These are phyloP conservation scores for Lactarius hengduanensis DNA, from an alignment of 768 basidiomycete genomes.

Conservation along the genomic window DNA sequence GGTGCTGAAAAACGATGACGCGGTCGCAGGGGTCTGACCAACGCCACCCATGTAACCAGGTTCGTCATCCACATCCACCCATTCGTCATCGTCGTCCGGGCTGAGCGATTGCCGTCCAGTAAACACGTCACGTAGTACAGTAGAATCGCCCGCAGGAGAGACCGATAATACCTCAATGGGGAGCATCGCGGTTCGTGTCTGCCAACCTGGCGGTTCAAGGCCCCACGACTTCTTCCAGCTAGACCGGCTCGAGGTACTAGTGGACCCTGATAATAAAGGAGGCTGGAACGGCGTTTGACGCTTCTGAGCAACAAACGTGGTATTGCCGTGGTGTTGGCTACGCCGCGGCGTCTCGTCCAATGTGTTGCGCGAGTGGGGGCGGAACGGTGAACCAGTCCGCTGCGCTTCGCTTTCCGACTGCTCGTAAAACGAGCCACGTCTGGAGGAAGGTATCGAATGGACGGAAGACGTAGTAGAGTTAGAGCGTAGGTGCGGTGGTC, in stretches of 20 bases:
- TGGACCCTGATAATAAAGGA: conserved; percentile 44
- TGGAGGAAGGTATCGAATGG: conserved; percentile 72
- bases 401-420: conserved; percentile 64
- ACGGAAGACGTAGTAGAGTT: conserved; percentile 77
- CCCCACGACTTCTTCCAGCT: conserved; percentile 94
- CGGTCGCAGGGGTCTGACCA: conserved; percentile 48
- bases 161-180: conserved; percentile 80
- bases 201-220: conserved; percentile 83
- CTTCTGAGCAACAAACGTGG: conserved; percentile 82
- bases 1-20: conserved; percentile 12
- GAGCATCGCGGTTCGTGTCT: conserved; percentile 56
- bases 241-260: conserved; percentile 54
- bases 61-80: conserved; percentile 88
- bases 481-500: conserved; percentile 62
- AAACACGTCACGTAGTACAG: conserved; percentile 73
- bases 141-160: conserved; percentile 43
- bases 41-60: conserved; percentile 74
- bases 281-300: conserved; percentile 64
- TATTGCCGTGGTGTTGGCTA: conserved; percentile 38
- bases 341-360: conserved; percentile 48
- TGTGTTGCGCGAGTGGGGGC: conserved; percentile 47
- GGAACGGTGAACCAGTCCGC: conserved; percentile 66
- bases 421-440: conserved; percentile 78
- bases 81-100: conserved; percentile 78
- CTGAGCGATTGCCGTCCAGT: conserved; percentile 60